Base-by-base conservation (phyloP, 139 green algal genomes). In the Ettlia oleoabundans region DNA sequence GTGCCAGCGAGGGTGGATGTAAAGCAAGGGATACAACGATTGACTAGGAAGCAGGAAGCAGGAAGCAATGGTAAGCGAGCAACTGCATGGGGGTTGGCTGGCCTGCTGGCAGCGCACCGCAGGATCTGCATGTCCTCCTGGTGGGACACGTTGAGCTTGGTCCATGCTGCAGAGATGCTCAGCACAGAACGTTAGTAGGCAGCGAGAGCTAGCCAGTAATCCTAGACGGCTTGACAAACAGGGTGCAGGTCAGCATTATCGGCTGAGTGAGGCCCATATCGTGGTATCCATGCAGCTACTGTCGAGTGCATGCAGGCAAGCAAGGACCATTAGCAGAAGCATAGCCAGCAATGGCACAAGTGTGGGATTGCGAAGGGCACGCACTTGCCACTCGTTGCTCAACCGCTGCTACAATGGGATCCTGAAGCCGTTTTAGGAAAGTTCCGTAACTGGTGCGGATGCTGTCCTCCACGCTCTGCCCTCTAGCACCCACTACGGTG, bases 81-180 rank as follows among this genome's bases (percentile, higher is more conserved):
- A n/a, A n/a, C n/a, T n/a, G n/a, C n/a, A n/a, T n/a, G n/a, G n/a
- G n/a, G n/a, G n/a, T n/a, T n/a, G n/a, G n/a, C n/a, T n/a, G n/a
- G n/a, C n/a, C n/a, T n/a, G n/a, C n/a, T n/a, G n/a, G n/a, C n/a
- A n/a, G n/a, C 72, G 5, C 72, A 78, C 67, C 76, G 61, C 74
- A 91, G 82, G 35, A 93, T 85, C 89, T 98, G 93, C 82, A 96
- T 93, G 87, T 98, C 95, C 79, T 98, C 95, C 68, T 95, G 90
- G 82, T 97, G 82, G 0, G 65, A 78, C 6, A 92, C 30, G 37
- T 93, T 92, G 30, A 97, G 83, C 43, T 92, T 84, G 37, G 93
- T 93, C 94, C 92, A 97, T 1, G 73, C 73, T 80, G 73, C 52
- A 53, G 37, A 24, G 18, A 3, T 5, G 70, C 3, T 3, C 10